Evolutionary conservation across 345 rosid species (phyloP), one percentile per base, ranked within the genome.

Genomic region (Acer negundo): DNA sequence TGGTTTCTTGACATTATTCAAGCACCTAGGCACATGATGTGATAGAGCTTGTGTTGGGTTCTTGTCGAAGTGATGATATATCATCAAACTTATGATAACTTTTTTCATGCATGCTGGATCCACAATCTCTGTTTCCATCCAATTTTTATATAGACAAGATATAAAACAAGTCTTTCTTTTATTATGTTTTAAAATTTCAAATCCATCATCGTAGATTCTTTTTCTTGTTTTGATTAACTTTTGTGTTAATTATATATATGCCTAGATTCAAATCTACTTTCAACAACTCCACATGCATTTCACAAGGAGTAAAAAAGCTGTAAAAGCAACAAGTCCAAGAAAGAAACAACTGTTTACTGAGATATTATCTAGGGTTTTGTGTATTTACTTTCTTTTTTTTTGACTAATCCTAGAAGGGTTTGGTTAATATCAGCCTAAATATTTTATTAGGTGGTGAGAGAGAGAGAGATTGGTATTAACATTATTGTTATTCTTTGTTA

Each of bases 31-130:
- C 84, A 77, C 85, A 81, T 78, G 86, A 78, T 31, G 75, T 69
- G 56, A 72, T 68, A 65, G 82, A 72, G 66, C 70, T 24, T 77
- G 68, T 28, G 56, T 80, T 76, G 84, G 84, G 75, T 64, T 75
- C 40, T 69, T 77, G 78, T 78, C 81, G n/a, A 77, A 3, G 11
- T 66, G 73, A 59, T 53, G n/a, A 61, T 23, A 31, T 35, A 3
- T 35, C 38, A 35, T 35, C 35, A 66, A 20, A 31, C 73, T 47
- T 42, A 42, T 9, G 9, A 12, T 65, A 65, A 71, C 90, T 83
- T 42, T 42, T 87, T 81, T 79, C 80, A 59, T 79, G 86, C 86
- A 81, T 80, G 85, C 66, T 79, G 83, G 90, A 85, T 85, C 84
- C 88, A 83, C 82, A 75, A 26, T 63, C 83, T 74, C 79, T 82